A percentile compares a stretch with the other conserved stretches of the same genome.
Conservation (phyloP, 2,329 filamentous ascomycete species). For the Aspergillus fructus region DNA sequence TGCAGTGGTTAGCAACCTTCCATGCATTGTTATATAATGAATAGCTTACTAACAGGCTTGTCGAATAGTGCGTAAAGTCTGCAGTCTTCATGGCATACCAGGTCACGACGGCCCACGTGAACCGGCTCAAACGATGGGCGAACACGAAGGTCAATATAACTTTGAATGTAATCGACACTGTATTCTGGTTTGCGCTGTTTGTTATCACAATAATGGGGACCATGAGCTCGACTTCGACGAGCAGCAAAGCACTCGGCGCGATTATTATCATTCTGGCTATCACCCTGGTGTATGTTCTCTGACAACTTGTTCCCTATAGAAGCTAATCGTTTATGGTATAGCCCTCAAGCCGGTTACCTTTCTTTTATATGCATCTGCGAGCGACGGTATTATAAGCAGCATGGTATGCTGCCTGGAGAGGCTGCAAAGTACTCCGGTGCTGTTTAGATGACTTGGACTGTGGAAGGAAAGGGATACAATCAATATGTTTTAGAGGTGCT, state of each 20-base stretch:
- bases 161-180: slow-evolving; percentile 23
- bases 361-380: too few species aligned
- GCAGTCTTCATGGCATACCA: slow-evolving; percentile 26
- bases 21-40: not conserved
- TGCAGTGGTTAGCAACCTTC: slow-evolving; percentile 11
- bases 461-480: too few species aligned
- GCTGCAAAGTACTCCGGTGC: too few species aligned
- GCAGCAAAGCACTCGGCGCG: slow-evolving; percentile 20
- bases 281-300: not conserved
- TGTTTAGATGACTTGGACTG: too few species aligned
- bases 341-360: too few species aligned
- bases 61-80: slow-evolving; percentile 16
- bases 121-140: slow-evolving; percentile 22
- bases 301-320: too few species aligned
- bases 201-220: slow-evolving; percentile 23
- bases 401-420: too few species aligned
- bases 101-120: slow-evolving; percentile 16
- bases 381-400: too few species aligned
- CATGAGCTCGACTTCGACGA: slow-evolving; percentile 5
- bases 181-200: slow-evolving; percentile 28
- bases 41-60: not conserved
- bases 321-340: too few species aligned
- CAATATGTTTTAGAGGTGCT: too few species aligned
- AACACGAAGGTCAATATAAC: slow-evolving; percentile 23
- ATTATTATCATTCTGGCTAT: slow-evolving; percentile 17